A percentile compares a stretch with the other conserved stretches of the same genome.
phyloP scores from a whole-genome alignment of 306 rosid genomes.

The Fragaria ananassa region DNA sequence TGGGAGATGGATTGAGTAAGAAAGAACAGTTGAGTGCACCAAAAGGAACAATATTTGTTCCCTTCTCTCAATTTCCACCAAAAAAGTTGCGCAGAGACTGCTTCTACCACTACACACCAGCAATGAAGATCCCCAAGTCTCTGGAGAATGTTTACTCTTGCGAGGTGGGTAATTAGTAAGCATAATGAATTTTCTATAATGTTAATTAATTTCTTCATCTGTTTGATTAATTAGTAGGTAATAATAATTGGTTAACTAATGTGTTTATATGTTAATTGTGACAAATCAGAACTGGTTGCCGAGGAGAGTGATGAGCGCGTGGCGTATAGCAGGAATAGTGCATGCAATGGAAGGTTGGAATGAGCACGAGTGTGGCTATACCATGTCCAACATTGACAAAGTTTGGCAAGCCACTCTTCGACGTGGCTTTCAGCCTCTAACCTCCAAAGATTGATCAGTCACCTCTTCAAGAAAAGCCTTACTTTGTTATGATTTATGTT shows the following conservation, averaged over 20 bases:
- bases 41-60: conserved; percentile 68
- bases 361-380: conserved; percentile 42
- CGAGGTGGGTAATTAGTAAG: conserved; percentile 42
- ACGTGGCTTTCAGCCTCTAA: conserved; percentile 62
- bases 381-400: conserved; percentile 40
- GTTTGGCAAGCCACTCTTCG: conserved; percentile 61
- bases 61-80: conserved; percentile 70
- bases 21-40: conserved; percentile 57
- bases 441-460: neutral
- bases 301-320: conserved; percentile 80
- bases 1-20: conserved; percentile 47
- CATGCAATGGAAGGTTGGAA: conserved; percentile 72
- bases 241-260: neutral
- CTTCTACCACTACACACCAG: conserved; percentile 48
- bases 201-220: neutral
- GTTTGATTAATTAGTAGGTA: neutral
- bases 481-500: too few relatives aligned
- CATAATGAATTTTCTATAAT: neutral
- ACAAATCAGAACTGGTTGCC: conserved; percentile 54
- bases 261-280: neutral
- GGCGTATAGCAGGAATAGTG: conserved; percentile 69
- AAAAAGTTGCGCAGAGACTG: conserved; percentile 50
- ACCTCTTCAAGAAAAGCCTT: neutral
- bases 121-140: conserved; percentile 57
- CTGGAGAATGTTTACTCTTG: conserved; percentile 62